These are phyloP conservation scores for Chamaecrista fasciculata DNA, from an alignment of 306 rosid species.

Conservation along the genomic window DNA sequence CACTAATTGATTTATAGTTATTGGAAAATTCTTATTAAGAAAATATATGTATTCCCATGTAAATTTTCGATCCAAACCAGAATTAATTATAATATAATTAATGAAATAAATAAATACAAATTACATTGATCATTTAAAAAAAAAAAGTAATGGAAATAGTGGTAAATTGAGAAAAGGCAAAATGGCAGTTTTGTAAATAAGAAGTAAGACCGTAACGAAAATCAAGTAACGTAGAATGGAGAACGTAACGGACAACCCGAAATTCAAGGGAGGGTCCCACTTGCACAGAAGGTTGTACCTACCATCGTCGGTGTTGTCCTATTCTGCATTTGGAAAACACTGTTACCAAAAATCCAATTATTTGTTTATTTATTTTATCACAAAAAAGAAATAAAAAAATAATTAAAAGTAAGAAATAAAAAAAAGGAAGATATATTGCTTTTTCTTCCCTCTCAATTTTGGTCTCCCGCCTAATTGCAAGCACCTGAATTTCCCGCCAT, in stretches of 20 bases:
- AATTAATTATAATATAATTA: too few species aligned
- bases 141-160: too few species aligned
- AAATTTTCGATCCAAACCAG: too few species aligned
- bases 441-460: not conserved
- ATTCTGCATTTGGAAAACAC: constrained; percentile 39
- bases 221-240: constrained; percentile 31
- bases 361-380: too few species aligned
- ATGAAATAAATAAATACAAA: too few species aligned
- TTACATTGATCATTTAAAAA: too few species aligned
- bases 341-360: too few species aligned
- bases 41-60: too few species aligned
- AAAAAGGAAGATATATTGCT: too few species aligned
- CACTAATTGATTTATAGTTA: too few species aligned
- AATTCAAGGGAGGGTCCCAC: constrained; percentile 54
- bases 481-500: constrained; percentile 57
- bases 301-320: constrained; percentile 87
- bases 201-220: not conserved
- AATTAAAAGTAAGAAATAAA: too few species aligned
- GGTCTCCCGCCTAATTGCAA: constrained; percentile 17
- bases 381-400: not conserved
- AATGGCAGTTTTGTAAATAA: not conserved
- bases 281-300: constrained; percentile 44
- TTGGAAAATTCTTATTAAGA: too few species aligned
- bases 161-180: not conserved
- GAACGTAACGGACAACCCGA: constrained; percentile 51